Conservation (phyloP, 2,329 filamentous ascomycete species). For the Botrytis cinerea region DNA sequence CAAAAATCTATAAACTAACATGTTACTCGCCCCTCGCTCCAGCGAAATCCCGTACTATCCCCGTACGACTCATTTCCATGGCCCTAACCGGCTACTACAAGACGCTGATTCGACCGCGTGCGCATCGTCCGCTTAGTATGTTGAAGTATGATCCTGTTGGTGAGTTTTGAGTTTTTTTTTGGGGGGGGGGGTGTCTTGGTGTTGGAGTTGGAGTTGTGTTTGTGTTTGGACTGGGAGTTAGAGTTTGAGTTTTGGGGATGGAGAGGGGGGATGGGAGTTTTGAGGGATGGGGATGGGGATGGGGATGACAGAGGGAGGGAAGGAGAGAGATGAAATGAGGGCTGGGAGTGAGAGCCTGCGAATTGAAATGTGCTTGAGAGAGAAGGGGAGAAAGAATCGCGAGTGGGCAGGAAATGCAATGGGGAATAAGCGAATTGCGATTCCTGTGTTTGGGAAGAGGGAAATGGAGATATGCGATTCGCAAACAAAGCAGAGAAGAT, state of each 20-base stretch:
- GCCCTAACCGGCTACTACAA: slow-evolving; percentile 98
- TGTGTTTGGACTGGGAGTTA: no score
- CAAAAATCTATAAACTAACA: not conserved
- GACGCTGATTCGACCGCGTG: slow-evolving; percentile 80
- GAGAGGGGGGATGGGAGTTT: no score
- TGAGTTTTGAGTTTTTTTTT: slow-evolving; percentile 46
- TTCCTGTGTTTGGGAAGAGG: not conserved
- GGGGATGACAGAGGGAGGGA: not conserved
- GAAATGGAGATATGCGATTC: not conserved
- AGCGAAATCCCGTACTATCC: slow-evolving; percentile 82
- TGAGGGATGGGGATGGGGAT: not conserved
- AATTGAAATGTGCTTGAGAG: not conserved
- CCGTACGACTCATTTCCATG: slow-evolving; percentile 96
- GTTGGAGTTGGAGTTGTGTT: no score
- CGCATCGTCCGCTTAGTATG: slow-evolving; percentile 86
- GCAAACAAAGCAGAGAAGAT: not conserved
- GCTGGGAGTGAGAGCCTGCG: not conserved
- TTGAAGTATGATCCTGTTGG: slow-evolving; percentile 98
- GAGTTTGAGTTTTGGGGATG: no score
- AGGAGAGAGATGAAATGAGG: not conserved
- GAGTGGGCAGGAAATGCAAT: not conserved
- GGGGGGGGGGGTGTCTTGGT: no score
- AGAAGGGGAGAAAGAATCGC: no score
- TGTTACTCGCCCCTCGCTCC: not conserved
- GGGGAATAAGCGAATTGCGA: not conserved